Evolutionary conservation across 257 asterid species (phyloP).

Genomic region (Leptodermis oblonga): DNA sequence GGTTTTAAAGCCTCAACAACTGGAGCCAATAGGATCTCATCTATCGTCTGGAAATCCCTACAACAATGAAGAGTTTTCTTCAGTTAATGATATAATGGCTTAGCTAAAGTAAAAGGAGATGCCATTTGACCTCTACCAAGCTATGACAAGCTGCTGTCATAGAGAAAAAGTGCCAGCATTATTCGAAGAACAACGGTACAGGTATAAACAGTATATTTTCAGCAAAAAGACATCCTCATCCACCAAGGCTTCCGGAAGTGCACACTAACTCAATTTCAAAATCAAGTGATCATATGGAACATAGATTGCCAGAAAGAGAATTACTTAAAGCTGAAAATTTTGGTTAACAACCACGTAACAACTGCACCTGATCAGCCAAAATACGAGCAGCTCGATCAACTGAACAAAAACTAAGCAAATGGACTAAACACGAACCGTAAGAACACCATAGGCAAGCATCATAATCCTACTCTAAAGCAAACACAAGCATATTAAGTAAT

Average conservation of each 20-base stretch:
- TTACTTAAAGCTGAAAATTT: not conserved
- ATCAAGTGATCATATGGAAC: not conserved
- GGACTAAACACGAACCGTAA: not conserved
- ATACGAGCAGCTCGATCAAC: not conserved
- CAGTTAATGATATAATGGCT: not conserved
- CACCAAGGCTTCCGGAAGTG: not conserved
- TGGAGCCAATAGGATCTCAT: slow-evolving; percentile 67
- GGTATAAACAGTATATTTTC: not conserved
- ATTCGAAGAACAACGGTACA: not conserved
- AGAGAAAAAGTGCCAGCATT: not conserved
- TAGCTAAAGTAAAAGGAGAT: not conserved
- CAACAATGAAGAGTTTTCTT: slow-evolving; percentile 13
- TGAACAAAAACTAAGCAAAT: not conserved
- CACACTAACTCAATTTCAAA: not conserved
- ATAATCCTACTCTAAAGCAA: slow-evolving; percentile 40
- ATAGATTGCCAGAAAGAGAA: not conserved
- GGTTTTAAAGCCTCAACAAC: slow-evolving; percentile 63
- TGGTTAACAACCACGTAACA: not conserved
- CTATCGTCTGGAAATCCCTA: slow-evolving; percentile 87
- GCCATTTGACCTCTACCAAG: not conserved
- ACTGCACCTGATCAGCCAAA: not conserved
- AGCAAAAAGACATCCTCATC: not conserved
- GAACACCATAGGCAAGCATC: not conserved
- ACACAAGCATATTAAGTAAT: not conserved
- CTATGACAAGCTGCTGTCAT: not conserved